Evolutionary conservation across 768 basidiomycete species (phyloP).

Genomic region (Boletus bicolor): DNA sequence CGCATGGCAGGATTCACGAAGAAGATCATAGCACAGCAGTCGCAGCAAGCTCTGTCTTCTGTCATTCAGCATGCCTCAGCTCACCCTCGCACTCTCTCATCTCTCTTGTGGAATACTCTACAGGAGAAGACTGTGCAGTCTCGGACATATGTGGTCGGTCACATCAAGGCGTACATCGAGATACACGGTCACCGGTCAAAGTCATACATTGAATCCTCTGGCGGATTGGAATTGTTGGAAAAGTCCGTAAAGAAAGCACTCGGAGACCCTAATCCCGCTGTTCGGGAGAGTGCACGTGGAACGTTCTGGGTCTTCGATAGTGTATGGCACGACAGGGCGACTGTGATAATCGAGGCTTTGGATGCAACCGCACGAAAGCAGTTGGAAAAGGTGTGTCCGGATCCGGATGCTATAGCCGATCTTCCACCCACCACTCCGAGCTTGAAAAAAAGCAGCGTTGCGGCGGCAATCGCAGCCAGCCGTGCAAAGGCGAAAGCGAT

Average conservation of each 20-base stretch:
- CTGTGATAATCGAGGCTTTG: slow-evolving; percentile 57
- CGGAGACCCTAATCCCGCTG: slow-evolving; percentile 74
- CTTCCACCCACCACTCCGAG: slow-evolving; percentile 52
- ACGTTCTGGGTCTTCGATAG: slow-evolving; percentile 79
- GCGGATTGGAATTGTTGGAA: slow-evolving; percentile 70
- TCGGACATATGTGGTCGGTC: slow-evolving; percentile 60
- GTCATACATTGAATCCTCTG: slow-evolving; percentile 62
- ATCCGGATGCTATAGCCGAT: slow-evolving; percentile 40
- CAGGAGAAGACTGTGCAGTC: slow-evolving; percentile 82
- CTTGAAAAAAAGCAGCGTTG: slow-evolving; percentile 76
- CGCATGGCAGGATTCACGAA: slow-evolving; percentile 91
- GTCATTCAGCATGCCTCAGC: slow-evolving; percentile 69
- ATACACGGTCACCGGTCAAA: slow-evolving; percentile 65
- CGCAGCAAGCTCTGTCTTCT: slow-evolving; percentile 67
- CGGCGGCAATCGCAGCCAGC: slow-evolving; percentile 87
- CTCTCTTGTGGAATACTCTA: slow-evolving; percentile 62
- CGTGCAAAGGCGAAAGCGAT: slow-evolving; percentile 84
- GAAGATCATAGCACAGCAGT: slow-evolving; percentile 83
- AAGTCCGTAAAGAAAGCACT: slow-evolving; percentile 70
- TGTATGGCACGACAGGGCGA: slow-evolving; percentile 73
- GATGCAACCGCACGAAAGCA: slow-evolving; percentile 73
- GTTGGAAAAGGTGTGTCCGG: slow-evolving; percentile 81
- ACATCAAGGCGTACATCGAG: slow-evolving; percentile 74
- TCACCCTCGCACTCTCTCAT: slow-evolving; percentile 65
- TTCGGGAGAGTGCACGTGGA: slow-evolving; percentile 67